Conservation (phyloP, 176 grass and related monocot genomes). For the Microstegium vimineum region DNA sequence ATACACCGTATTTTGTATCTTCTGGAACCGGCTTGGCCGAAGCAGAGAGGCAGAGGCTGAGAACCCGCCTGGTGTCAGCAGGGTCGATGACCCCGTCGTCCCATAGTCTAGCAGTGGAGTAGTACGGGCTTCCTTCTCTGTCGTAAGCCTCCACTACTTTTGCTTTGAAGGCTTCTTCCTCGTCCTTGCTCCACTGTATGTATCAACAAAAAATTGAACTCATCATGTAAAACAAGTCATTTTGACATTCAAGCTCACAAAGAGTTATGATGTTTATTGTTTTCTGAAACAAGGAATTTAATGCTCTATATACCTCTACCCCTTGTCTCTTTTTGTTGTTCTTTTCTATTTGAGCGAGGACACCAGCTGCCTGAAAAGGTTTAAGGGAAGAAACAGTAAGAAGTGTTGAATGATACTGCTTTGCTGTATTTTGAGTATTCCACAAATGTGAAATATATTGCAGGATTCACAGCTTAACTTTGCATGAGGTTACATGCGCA, state of each 20-base stretch:
- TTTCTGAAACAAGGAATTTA: background rate
- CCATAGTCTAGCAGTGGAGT: constrained; percentile 90
- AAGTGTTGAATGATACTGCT: background rate
- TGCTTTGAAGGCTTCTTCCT: constrained; percentile 71
- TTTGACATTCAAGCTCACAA: background rate
- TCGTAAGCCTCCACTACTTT: constrained; percentile 77
- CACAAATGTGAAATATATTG: background rate
- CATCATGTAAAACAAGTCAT: background rate
- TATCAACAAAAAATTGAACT: background rate
- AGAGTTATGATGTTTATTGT: background rate
- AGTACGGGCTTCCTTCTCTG: constrained; percentile 86
- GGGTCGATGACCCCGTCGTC: constrained; percentile 96
- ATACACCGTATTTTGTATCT: constrained; percentile 87
- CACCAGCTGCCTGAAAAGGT: constrained; percentile 81
- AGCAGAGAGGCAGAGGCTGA: constrained; percentile 88
- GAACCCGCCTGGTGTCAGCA: constrained; percentile 71
- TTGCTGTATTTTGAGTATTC: background rate
- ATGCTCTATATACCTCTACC: constrained; percentile 53
- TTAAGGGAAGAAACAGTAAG: background rate
- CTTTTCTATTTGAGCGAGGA: constrained; percentile 93
- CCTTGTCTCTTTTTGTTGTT: constrained; percentile 83
- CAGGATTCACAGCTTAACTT: background rate
- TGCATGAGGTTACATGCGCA: background rate
- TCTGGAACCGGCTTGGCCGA: constrained; percentile 56
- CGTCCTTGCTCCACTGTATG: constrained; percentile 69